Base-by-base conservation (phyloP, 768 basidiomycete species). In the Russula olivacea region DNA sequence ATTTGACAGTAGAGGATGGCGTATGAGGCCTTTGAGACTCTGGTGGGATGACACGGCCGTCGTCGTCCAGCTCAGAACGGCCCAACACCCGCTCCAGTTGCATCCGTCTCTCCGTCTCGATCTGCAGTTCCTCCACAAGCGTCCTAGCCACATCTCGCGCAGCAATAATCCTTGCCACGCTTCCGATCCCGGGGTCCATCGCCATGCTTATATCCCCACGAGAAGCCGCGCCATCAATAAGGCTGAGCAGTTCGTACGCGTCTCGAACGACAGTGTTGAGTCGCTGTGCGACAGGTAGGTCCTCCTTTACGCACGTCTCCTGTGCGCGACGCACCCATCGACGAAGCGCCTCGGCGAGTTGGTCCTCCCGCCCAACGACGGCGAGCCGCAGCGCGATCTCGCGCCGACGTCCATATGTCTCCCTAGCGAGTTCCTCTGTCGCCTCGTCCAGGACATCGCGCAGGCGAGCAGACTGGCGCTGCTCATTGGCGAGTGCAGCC, bases 331-430 rank as follows among this genome's bases (percentile, higher is more conserved):
- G 74, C 8, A 83, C 74, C 85, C 84, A 88, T 51, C 81, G 75
- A 54, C 79, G 73, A 61, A 91, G 68, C 8, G 74, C 77, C 67
- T 86, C 83, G 2, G 77, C 74, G 0, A 86, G 68, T 30, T 75
- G 72, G 69, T 89, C 88, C 69, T 91, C 89, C n/a, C 88, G 75
- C 0, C 79, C 78, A 1, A 86, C 74, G 68, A 89, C 75, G 0
- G 79, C 76, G 2, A 93, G 80, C 12, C 90, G 75, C 30, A 91
- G 69, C 0, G 81, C 77, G 0, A 91, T 80, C 69, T 93, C 91
- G 38, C 87, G 77, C 25, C 91, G 76, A 19, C 91, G 80, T 3
- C 89, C 90, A 62, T 83, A 88, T 0, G 80, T 77, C 70, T 91
- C 91, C 32, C 85, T 83, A 40, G 85, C 79, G 34, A 89, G 76